A percentile compares a stretch with the other conserved stretches of the same genome.
These are phyloP conservation scores for Globisporangium viniferum DNA, from an alignment of 352 stramenopile species.

Conservation along the genomic window DNA sequence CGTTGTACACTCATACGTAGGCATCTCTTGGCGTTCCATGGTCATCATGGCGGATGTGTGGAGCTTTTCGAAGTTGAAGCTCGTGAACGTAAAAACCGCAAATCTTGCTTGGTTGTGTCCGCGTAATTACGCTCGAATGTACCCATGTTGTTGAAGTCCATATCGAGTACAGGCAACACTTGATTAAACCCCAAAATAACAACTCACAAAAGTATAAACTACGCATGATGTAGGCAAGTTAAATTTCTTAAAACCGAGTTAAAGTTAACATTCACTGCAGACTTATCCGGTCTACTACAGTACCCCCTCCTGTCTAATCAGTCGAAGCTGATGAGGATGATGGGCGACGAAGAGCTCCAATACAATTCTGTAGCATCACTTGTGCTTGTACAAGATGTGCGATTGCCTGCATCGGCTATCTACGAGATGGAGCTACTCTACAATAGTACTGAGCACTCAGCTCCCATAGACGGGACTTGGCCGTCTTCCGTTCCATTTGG, in stretches of 20 bases:
- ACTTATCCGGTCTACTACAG: too few relatives aligned
- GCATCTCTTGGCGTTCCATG: not conserved
- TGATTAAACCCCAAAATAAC: not conserved
- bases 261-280: not conserved
- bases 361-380: too few relatives aligned
- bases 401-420: too few relatives aligned
- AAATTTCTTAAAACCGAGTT: not conserved
- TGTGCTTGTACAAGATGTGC: too few relatives aligned
- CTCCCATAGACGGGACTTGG: not conserved
- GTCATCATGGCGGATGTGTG: not conserved
- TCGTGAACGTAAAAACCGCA: constrained; percentile 1
- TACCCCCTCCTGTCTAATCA: not conserved
- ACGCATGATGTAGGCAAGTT: not conserved
- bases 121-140: constrained; percentile 3
- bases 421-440: too few relatives aligned
- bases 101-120: not conserved
- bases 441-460: too few relatives aligned
- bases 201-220: not conserved
- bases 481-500: too few relatives aligned
- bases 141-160: not conserved
- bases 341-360: not conserved
- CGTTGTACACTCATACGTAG: not conserved
- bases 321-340: not conserved
- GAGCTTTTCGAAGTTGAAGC: constrained; percentile 1
- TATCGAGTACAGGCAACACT: not conserved